These are phyloP conservation scores for Ascoidea asiatica DNA, from an alignment of 805 yeast species.

Conservation along the genomic window DNA sequence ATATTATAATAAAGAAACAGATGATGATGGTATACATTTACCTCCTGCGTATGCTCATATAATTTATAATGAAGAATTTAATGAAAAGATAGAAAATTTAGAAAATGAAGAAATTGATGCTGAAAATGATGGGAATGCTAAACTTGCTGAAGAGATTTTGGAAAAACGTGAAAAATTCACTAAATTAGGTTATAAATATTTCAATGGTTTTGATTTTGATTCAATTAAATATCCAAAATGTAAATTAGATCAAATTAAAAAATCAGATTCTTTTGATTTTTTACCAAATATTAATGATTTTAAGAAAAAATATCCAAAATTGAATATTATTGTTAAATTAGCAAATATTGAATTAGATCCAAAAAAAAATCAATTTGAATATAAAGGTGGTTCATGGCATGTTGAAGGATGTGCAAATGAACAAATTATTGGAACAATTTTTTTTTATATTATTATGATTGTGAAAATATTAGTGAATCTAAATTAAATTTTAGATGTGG, in stretches of 20 bases:
- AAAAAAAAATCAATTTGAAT: constrained; percentile 22
- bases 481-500: constrained; percentile 19
- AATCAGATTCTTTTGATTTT: background rate
- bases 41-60: background rate
- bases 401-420: constrained; percentile 28
- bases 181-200: background rate
- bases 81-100: constrained; percentile 1
- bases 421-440: constrained; percentile 26
- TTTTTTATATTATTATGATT: constrained; percentile 26
- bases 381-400: constrained; percentile 29
- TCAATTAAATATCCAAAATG: background rate
- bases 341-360: constrained; percentile 29
- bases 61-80: constrained; percentile 4
- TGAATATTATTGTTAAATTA: constrained; percentile 25
- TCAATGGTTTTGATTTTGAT: background rate
- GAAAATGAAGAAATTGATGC: background rate
- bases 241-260: too few species aligned
- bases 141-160: constrained; percentile 1
- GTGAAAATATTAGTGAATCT: constrained; percentile 25
- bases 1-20: constrained; percentile 4
- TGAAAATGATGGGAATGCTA: background rate
- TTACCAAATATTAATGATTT: constrained; percentile 1
- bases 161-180: too few species aligned
- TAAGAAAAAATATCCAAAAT: constrained; percentile 8
- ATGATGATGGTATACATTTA: too few species aligned